Base-by-base conservation (phyloP, 2,329 filamentous ascomycete species). In the Claviceps pazoutovae region DNA sequence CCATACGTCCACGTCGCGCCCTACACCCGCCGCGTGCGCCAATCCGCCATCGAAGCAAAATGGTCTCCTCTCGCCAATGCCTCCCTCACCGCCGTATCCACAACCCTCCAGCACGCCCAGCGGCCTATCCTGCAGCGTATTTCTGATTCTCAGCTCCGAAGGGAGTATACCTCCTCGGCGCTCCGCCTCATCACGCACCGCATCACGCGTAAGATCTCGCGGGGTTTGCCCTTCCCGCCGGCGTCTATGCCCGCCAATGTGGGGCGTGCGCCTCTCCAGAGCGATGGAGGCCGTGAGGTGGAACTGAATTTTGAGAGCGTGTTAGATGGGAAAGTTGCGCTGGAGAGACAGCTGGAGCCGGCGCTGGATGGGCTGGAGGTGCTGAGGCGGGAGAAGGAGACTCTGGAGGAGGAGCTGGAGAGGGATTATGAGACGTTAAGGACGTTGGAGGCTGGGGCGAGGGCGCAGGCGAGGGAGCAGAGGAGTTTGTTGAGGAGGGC, bases 231-330 rank as follows among this genome's bases (percentile, higher is more conserved):
- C n/a, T 86, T 88, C 60, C 84, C 84, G 1, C 79, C 78, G 0
- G 71, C 75, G 2, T 62, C 66, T 1, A 58, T 62, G 48, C 55
- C 59, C 5, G 55, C 62, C 54, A 14, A 49, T 50, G 42, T 53
- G 26, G 47, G 52, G 9, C 47, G 50, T 34, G 44, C 36, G 38
- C 51, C 48, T 54, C 58, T 34, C 61, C 60, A 17, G 64, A 60
- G 23, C 38, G 64, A 68, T 21, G 71, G 68, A 7, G 69, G 72
- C 16, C 72, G 78, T 48, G 76, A 75, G 45, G 69, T 73, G 30
- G 80, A 84, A 60, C 77, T 88, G 46, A 75, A 84, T 59, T 82
- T 82, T 56, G 83, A 87, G 61, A 76, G 73, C 58, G 75, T 82
- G 14, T 68, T 83, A 8, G 76, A 82, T 58, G 75, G 74, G n/a